A percentile compares a stretch with the other conserved stretches of the same genome.
These are phyloP conservation scores for Trichoderma parareesei DNA, from an alignment of 495 filamentous ascomycete genomes.

Conservation along the genomic window DNA sequence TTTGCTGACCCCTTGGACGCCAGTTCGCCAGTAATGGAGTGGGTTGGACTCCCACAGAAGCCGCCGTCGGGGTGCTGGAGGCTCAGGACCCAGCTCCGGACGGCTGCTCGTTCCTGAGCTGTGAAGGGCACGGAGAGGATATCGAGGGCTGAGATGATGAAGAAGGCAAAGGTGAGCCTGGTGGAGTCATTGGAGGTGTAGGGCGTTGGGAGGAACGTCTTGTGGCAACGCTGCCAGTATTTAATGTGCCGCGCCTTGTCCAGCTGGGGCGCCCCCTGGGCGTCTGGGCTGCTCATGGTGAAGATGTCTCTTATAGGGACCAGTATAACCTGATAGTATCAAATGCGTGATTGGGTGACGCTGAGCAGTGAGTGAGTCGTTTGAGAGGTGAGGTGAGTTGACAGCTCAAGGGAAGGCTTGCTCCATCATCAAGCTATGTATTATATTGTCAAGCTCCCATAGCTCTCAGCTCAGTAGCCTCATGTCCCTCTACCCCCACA, in stretches of 20 bases:
- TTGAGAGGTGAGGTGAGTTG: no score
- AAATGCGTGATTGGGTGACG: no score
- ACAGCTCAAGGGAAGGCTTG: no score
- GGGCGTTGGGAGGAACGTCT: slow-evolving; percentile 65
- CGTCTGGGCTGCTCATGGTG: slow-evolving; percentile 23
- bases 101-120: slow-evolving; percentile 22
- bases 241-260: slow-evolving; percentile 69
- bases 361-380: no score
- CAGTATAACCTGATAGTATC: no score
- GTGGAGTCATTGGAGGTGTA: slow-evolving; percentile 85
- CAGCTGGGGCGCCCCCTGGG: slow-evolving; percentile 35
- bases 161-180: slow-evolving; percentile 81
- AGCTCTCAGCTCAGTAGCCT: no score
- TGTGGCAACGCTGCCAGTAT: slow-evolving; percentile 88
- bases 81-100: slow-evolving; percentile 49
- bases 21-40: slow-evolving; percentile 28
- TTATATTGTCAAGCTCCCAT: no score
- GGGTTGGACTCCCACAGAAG: slow-evolving; percentile 68
- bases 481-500: background rate
- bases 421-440: no score
- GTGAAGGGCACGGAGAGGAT: slow-evolving; percentile 34
- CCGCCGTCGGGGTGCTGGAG: slow-evolving; percentile 73
- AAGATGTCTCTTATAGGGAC: background rate
- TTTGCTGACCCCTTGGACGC: slow-evolving; percentile 61
- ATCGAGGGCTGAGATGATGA: slow-evolving; percentile 49